A percentile compares a stretch with the other conserved stretches of the same genome.
Conservation (phyloP, 23 red algal genomes). For the Gracilariopsis chorda region DNA sequence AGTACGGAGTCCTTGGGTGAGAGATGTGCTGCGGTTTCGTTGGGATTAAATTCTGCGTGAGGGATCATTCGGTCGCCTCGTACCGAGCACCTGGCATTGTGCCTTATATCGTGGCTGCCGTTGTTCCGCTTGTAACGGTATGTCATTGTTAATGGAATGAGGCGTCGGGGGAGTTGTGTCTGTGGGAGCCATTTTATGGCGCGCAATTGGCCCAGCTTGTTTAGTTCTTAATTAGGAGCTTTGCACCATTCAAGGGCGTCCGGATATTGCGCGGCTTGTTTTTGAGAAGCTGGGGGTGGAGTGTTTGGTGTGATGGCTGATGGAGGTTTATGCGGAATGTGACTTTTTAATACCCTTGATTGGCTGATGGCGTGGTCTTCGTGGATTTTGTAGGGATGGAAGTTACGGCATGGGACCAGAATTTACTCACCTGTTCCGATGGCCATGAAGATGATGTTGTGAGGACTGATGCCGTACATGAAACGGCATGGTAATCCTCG, state of each 20-base stretch:
- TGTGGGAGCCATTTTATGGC: conserved; percentile 11
- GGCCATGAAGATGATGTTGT: not conserved
- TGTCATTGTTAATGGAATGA: not conserved
- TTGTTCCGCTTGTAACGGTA: not conserved
- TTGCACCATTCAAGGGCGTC: not conserved
- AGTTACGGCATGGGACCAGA: not conserved
- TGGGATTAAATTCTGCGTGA: not conserved
- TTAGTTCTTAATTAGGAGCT: not conserved
- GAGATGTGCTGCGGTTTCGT: not conserved
- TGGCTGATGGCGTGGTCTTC: not conserved
- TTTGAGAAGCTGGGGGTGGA: not conserved
- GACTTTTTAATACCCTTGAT: not conserved
- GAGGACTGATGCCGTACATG: not conserved
- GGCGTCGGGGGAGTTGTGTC: not conserved
- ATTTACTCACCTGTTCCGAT: not conserved
- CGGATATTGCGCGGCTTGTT: not conserved
- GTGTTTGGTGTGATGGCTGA: not conserved
- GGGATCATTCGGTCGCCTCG: not conserved
- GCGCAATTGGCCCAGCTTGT: not conserved
- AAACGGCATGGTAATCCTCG: not conserved
- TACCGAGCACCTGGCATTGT: not conserved
- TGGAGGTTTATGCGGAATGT: not conserved
- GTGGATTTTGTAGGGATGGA: not conserved
- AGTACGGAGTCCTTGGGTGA: not conserved
- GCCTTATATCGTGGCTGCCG: not conserved